Base-by-base conservation (phyloP, 179 eudicot species). In the Silene noctiflora region DNA sequence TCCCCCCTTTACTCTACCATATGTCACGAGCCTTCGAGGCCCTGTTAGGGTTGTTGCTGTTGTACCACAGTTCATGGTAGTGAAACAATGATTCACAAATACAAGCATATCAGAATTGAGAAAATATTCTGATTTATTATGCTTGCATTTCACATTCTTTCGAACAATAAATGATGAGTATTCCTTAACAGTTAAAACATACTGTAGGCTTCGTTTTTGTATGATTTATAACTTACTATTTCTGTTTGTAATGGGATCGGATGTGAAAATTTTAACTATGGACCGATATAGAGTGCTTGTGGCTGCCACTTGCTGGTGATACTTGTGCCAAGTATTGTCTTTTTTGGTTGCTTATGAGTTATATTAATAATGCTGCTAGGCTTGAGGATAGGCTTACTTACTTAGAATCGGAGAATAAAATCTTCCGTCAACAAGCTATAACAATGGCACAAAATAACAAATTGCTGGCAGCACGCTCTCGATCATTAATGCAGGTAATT, bases 341-440 rank as follows among this genome's bases (percentile, higher is more conserved):
- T 76, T 14, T 44, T 55, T 74, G 59, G 35, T 68, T 22, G 75
- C 75, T 86, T 71, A 83, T 75, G 71, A 59, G 58, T 72, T 83
- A n/a, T 48, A 75, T 64, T 69, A 48, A 61, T 76, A 75, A 51
- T 76, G 53, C 48, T 70, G 67, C 56, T 77, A 91, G 97, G 92
- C 91, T 91, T 75, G 97, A 92, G 79, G 97, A 92, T 74, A 89
- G 91, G 83, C 85, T 88, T 44, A 83, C 75, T 80, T 88, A 87
- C 77, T 66, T 91, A 71, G 96, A 92, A 64, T 87, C 96, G 35
- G 92, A 92, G 83, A 92, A 92, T 81, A 88, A 91, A 81, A 87
- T 88, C 83, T 91, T 91, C 78, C 96, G 91, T 76, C 97, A 92
- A 82, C 93, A 91, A 80, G 92, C 92, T 72, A 83, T 92, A 22